Evolutionary conservation across 2,329 filamentous ascomycete species (phyloP).

Genomic region (Alternaria triticimaculans): DNA sequence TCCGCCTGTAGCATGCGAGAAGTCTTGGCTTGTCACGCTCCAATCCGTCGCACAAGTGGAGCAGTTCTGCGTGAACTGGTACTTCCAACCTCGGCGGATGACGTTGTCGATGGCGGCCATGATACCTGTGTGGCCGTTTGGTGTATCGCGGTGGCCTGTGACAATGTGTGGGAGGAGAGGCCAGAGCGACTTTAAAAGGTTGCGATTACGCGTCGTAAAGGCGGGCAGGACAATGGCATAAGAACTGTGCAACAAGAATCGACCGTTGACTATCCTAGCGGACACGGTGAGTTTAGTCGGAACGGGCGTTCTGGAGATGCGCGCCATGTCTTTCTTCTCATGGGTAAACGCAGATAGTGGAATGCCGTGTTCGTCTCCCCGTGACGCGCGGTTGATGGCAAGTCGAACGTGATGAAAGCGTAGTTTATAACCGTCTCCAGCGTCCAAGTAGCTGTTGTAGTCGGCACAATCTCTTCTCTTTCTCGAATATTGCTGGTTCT

Average conservation of each 20-base stretch:
- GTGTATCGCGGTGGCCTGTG: conserved; percentile 31
- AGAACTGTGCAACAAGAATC: conserved; percentile 28
- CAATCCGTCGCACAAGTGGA: conserved; percentile 36
- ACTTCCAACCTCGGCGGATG: conserved; percentile 21
- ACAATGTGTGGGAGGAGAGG: conserved; percentile 35
- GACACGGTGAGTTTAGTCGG: conserved; percentile 15
- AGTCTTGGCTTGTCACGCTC: conserved; percentile 12
- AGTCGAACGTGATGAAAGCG: conserved; percentile 40
- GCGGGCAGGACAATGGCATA: conserved; percentile 25
- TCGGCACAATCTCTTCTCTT: conserved; percentile 26
- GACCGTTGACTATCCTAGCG: conserved; percentile 21
- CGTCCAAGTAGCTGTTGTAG: conserved; percentile 36
- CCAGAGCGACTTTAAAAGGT: conserved; percentile 23
- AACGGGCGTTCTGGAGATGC: conserved; percentile 22
- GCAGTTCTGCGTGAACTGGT: conserved; percentile 28
- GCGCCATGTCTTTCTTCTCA: conserved; percentile 9
- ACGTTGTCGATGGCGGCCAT: conserved; percentile 30
- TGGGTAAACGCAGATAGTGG: conserved; percentile 23
- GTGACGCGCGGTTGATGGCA: conserved; percentile 25
- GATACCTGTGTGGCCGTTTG: conserved; percentile 32
- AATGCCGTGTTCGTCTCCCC: conserved; percentile 36
- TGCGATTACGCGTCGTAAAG: conserved; percentile 9
- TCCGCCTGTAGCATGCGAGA: conserved; percentile 14
- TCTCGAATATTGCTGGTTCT: not conserved
- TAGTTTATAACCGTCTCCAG: conserved; percentile 24